Conservation (phyloP, 345 rosid genomes). For the Streptanthus diversifolius region DNA sequence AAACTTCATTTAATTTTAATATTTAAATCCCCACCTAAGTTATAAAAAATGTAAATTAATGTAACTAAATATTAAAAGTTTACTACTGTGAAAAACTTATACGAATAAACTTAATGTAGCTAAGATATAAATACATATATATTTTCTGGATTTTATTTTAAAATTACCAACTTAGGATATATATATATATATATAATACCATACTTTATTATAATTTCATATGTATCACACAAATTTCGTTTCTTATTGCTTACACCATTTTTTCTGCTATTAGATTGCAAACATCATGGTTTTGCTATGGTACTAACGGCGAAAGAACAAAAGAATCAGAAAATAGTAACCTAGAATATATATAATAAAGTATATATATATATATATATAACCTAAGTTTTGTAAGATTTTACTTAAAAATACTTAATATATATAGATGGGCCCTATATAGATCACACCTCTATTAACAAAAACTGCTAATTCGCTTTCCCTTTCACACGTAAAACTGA, state of each 20-base stretch:
- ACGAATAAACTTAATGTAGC: background rate
- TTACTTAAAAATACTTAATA: too few species aligned
- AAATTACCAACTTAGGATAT: too few species aligned
- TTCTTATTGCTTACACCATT: conserved; percentile 15
- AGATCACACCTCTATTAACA: too few species aligned
- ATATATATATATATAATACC: too few species aligned
- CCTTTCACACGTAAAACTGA: background rate
- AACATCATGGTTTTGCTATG: conserved; percentile 10
- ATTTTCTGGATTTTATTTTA: too few species aligned
- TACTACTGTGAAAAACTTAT: background rate
- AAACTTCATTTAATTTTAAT: too few species aligned
- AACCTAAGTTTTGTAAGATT: too few species aligned
- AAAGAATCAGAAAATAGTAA: conserved; percentile 24
- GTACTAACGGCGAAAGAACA: conserved; percentile 1
- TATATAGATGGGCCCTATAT: background rate
- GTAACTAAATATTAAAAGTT: background rate
- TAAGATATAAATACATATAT: background rate
- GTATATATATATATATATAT: too few species aligned
- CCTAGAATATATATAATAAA: too few species aligned
- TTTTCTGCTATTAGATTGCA: background rate
- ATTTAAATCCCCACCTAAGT: background rate
- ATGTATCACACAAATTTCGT: conserved; percentile 18
- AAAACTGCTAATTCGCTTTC: background rate
- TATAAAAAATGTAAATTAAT: background rate
- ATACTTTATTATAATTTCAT: too few species aligned